Percentiles rank a stretch among this genome's conserved stretches.
Evolutionary conservation across 164 flowering plant genomes (phyloP).

Genomic region (Liquidambar formosana): DNA sequence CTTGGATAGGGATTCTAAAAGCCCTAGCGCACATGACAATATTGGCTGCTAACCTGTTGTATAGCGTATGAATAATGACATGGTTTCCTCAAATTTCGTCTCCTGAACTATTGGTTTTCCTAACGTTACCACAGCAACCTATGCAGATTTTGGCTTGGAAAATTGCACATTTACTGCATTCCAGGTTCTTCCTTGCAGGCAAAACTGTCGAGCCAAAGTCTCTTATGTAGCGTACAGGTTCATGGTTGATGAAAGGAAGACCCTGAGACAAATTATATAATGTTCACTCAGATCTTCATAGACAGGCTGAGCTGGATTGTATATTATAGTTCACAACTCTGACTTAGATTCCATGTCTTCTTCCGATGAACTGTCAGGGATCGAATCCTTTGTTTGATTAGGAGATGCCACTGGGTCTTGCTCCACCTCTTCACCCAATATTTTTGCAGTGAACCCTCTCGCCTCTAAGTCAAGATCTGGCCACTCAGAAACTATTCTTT

Average conservation of each 20-base stretch:
- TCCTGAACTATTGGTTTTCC: not conserved
- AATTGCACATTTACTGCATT: not conserved
- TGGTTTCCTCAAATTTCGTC: not conserved
- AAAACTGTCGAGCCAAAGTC: not conserved
- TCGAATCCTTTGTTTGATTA: conserved; percentile 12
- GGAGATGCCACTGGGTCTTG: conserved; percentile 31
- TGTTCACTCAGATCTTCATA: not conserved
- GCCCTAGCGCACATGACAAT: not conserved
- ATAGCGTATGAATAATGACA: no score
- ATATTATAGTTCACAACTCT: conserved; percentile 43
- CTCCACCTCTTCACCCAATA: conserved; percentile 65
- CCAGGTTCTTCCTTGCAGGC: not conserved
- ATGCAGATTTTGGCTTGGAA: not conserved
- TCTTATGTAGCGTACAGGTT: not conserved
- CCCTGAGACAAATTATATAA: not conserved
- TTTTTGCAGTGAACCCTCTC: conserved; percentile 66
- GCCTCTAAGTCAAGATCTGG: conserved; percentile 84
- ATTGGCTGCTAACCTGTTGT: not conserved
- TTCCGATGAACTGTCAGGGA: conserved; percentile 14
- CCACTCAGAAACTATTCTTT: conserved; percentile 93
- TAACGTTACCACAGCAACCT: not conserved
- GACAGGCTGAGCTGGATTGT: not conserved
- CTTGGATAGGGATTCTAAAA: not conserved
- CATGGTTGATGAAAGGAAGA: not conserved
- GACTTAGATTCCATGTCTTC: conserved; percentile 61